Percentiles rank a stretch among this genome's conserved stretches.
Conservation (phyloP, 495 filamentous ascomycete genomes). For the Acidiella bohemica region DNA sequence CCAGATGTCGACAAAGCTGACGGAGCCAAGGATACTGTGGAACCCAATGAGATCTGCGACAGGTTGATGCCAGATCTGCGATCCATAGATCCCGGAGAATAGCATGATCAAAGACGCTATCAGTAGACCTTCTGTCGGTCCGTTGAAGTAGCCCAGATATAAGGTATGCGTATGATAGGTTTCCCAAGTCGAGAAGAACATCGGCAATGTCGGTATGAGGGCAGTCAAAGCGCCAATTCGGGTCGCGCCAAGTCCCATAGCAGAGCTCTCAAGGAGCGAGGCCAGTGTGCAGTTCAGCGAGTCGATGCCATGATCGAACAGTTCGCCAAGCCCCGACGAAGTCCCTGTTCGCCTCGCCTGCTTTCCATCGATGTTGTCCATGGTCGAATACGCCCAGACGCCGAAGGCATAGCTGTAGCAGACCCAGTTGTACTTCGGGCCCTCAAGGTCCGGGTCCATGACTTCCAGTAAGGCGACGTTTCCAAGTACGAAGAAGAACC, state of each 20-base stretch:
- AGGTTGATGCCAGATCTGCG: conserved; percentile 69
- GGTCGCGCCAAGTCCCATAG: conserved; percentile 75
- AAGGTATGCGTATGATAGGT: conserved; percentile 97
- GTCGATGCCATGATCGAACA: conserved; percentile 98
- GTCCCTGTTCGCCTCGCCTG: conserved; percentile 90
- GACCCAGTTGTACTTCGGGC: conserved; percentile 52
- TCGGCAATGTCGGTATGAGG: conserved; percentile 77
- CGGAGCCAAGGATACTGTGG: conserved; percentile 44
- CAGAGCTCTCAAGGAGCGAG: conserved; percentile 74
- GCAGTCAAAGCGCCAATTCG: conserved; percentile 81
- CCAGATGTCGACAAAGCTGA: conserved; percentile 76
- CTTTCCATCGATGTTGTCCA: conserved; percentile 98
- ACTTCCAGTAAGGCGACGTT: conserved; percentile 72
- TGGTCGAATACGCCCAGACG: conserved; percentile 66
- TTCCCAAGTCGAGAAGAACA: conserved; percentile 99
- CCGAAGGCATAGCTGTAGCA: conserved; percentile 19
- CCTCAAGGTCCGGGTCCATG: conserved; percentile 80
- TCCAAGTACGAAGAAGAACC: conserved; percentile 82
- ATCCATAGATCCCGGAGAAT: conserved; percentile 73
- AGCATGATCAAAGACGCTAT: conserved; percentile 78
- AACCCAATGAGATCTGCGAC: conserved; percentile 52
- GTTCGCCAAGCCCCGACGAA: conserved; percentile 83
- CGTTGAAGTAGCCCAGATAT: conserved; percentile 94
- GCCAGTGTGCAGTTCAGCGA: conserved; percentile 92
- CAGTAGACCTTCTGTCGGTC: conserved; percentile 84